A percentile compares a stretch with the other conserved stretches of the same genome.
Conservation (phyloP, 257 asterid species). For the Penstemon eatonii region DNA sequence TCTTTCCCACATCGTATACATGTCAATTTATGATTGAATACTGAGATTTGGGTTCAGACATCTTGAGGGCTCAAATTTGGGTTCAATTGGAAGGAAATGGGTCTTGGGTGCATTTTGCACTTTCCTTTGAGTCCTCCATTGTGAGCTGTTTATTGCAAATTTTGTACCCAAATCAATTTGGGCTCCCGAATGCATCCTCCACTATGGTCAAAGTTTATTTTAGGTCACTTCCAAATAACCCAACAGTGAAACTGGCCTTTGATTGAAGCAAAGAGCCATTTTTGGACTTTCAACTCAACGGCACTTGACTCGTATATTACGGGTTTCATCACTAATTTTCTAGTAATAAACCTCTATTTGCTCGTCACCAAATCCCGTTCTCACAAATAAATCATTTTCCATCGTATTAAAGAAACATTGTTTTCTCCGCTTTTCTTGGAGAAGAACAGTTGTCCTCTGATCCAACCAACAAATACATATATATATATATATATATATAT, state of each 20-base stretch:
- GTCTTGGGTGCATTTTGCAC: too few species aligned
- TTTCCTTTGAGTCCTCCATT: too few species aligned
- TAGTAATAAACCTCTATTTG: slow-evolving; percentile 6
- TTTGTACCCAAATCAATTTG: too few species aligned
- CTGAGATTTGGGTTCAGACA: too few species aligned
- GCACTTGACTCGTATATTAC: too few species aligned
- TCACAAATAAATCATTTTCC: not conserved
- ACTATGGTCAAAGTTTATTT: too few species aligned
- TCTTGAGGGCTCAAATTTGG: too few species aligned
- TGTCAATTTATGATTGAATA: too few species aligned
- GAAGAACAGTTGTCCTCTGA: slow-evolving; percentile 40
- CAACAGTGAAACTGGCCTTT: slow-evolving; percentile 21
- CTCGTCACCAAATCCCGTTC: not conserved
- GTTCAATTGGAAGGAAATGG: too few species aligned
- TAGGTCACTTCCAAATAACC: not conserved
- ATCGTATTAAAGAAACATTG: slow-evolving; percentile 26
- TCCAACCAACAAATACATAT: slow-evolving; percentile 18
- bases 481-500: not conserved
- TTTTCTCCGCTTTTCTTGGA: slow-evolving; percentile 51
- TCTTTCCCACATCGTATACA: too few species aligned
- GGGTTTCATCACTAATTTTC: not conserved
- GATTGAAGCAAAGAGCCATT: slow-evolving; percentile 24
- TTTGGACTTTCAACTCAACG: not conserved
- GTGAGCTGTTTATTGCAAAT: too few species aligned
- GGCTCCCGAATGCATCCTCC: too few species aligned